Conservation (phyloP, 768 basidiomycete genomes). For the Macrolepiota albuminosa region DNA sequence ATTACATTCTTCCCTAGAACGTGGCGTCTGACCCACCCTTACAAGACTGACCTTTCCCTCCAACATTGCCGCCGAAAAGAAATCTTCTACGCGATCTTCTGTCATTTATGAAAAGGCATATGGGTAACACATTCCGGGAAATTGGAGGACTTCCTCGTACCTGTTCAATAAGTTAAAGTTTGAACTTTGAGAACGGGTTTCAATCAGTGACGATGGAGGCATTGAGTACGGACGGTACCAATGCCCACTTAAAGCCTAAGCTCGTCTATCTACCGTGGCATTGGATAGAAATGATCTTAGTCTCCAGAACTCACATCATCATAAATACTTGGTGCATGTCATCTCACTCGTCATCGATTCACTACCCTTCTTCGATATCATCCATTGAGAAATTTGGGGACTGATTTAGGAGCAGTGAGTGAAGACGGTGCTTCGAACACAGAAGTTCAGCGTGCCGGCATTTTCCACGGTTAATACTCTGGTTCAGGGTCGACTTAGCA, state of each 20-base stretch:
- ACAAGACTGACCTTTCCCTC: neutral
- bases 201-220: neutral
- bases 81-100: neutral
- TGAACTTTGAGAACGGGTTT: neutral
- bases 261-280: neutral
- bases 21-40: slow-evolving; percentile 8
- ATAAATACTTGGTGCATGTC: neutral
- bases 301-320: neutral
- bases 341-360: neutral
- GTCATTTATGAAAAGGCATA: neutral
- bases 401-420: neutral
- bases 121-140: neutral
- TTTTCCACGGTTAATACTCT: slow-evolving; percentile 11
- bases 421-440: neutral
- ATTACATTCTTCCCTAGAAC: slow-evolving; percentile 13
- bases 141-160: neutral
- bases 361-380: neutral
- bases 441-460: slow-evolving; percentile 5
- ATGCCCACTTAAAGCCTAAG: neutral
- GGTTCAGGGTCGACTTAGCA: slow-evolving; percentile 5
- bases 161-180: neutral
- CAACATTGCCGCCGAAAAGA: neutral
- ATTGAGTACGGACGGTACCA: neutral
- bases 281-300: neutral
- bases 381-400: neutral